These are phyloP conservation scores for Dioscorea dumetorum DNA, from an alignment of 106 monocot genomes.

Conservation along the genomic window DNA sequence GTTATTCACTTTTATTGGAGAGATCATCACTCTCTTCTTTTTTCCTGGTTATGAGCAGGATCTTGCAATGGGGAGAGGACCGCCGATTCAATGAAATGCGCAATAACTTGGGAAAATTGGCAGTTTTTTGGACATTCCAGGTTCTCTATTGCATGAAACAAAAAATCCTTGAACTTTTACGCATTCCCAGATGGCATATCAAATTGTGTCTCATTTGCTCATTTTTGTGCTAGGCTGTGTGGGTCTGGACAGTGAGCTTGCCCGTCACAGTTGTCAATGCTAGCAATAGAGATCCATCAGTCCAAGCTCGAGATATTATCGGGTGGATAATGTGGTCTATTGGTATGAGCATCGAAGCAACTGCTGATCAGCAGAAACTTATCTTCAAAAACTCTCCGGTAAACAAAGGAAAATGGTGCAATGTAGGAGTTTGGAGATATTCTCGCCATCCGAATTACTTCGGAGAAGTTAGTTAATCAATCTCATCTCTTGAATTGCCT, in stretches of 20 bases:
- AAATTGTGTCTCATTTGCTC: not conserved
- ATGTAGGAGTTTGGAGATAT: conserved; percentile 89
- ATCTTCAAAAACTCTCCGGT: conserved; percentile 66
- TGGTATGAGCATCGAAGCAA: conserved; percentile 63
- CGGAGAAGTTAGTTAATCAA: conserved; percentile 63
- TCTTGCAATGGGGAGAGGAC: conserved; percentile 95
- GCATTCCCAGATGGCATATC: not conserved
- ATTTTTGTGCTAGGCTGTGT: conserved; percentile 57
- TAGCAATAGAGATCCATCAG: conserved; percentile 62
- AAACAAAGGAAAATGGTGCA: conserved; percentile 87
- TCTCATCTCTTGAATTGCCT: not conserved
- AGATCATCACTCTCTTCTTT: too few relatives aligned
- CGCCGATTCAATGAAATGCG: conserved; percentile 90
- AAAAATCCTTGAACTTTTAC: not conserved
- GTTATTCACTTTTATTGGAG: too few relatives aligned
- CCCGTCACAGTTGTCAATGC: conserved; percentile 93
- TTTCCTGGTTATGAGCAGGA: conserved; percentile 30
- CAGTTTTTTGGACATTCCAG: conserved; percentile 91
- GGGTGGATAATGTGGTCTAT: conserved; percentile 94
- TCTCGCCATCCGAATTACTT: conserved; percentile 99
- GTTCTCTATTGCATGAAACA: conserved; percentile 17
- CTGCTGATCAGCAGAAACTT: conserved; percentile 93
- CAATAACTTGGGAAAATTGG: conserved; percentile 59
- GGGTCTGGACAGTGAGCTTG: conserved; percentile 99
- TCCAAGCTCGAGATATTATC: conserved; percentile 85